Evolutionary conservation across 352 stramenopile genomes (phyloP).

Genomic region (Phytophthora lateralis): DNA sequence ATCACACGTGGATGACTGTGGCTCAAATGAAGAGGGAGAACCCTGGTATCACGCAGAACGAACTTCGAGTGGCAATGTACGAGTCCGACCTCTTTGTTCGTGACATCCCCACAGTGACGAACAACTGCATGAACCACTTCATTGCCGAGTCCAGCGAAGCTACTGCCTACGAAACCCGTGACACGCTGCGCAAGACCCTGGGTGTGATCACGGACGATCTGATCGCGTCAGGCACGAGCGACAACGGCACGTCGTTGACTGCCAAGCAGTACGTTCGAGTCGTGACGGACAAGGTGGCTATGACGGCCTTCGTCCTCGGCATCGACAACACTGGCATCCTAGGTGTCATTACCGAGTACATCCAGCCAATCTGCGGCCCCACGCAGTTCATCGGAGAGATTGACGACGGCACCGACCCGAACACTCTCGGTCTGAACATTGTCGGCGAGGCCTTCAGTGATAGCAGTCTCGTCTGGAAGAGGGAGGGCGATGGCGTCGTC

Average conservation of each 20-base stretch:
- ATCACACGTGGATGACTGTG: not conserved
- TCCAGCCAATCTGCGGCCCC: not conserved
- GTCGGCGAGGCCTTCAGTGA: not conserved
- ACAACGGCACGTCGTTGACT: not conserved
- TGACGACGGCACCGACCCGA: conserved; percentile 1
- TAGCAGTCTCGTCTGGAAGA: not conserved
- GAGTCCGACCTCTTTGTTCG: not conserved
- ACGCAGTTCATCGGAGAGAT: conserved; percentile 1
- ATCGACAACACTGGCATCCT: not conserved
- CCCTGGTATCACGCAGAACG: not conserved
- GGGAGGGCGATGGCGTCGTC: not conserved
- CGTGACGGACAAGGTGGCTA: conserved; percentile 1
- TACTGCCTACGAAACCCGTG: not conserved
- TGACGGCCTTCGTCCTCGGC: not conserved
- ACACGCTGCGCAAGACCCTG: not conserved
- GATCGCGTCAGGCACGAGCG: not conserved
- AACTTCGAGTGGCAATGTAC: conserved; percentile 1
- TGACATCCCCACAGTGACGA: not conserved
- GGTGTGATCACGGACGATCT: not conserved
- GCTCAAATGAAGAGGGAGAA: conserved; percentile 1
- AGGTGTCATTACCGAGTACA: not conserved
- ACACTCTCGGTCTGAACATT: not conserved
- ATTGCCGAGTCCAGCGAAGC: not conserved
- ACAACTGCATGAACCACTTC: conserved; percentile 1
- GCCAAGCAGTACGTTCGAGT: not conserved